Conservation (phyloP, 352 stramenopile genomes). For the Pythium dissotocum region DNA sequence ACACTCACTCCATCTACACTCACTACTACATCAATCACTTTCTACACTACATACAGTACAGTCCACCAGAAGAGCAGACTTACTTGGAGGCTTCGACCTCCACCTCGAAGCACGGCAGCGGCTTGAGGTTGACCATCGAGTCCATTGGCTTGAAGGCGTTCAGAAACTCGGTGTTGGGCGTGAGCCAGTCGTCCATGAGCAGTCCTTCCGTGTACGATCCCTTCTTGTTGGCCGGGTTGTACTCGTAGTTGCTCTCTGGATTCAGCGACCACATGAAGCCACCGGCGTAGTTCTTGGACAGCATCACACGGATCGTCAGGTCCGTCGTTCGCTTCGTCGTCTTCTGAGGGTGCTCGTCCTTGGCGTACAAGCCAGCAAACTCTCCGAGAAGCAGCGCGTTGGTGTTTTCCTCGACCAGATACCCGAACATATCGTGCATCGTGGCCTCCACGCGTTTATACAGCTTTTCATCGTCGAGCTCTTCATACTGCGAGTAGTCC, state of each 20-base stretch:
- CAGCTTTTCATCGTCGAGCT: conserved; percentile 59
- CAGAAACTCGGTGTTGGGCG: conserved; percentile 69
- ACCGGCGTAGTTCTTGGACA: conserved; percentile 62
- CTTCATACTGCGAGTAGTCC: conserved; percentile 59
- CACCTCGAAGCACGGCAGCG: conserved; percentile 65
- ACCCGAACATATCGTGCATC: conserved; percentile 82
- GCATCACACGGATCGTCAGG: conserved; percentile 64
- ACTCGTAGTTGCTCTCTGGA: conserved; percentile 74
- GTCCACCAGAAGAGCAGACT: not conserved
- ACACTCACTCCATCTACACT: not conserved
- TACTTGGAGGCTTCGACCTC: conserved; percentile 5
- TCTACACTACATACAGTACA: conserved; percentile 1
- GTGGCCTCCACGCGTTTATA: conserved; percentile 47
- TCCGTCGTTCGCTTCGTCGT: conserved; percentile 79
- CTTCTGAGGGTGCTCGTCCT: conserved; percentile 61
- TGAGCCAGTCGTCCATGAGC: conserved; percentile 76
- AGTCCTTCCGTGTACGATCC: conserved; percentile 72
- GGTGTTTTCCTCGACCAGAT: conserved; percentile 47
- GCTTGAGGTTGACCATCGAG: conserved; percentile 53
- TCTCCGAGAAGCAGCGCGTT: conserved; percentile 70
- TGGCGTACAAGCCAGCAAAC: conserved; percentile 72
- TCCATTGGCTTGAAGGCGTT: conserved; percentile 71
- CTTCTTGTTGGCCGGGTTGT: conserved; percentile 61
- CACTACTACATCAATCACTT: not conserved
- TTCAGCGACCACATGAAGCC: conserved; percentile 88